Base-by-base conservation (phyloP, 306 rosid genomes). In the Casuarina cunninghamiana region DNA sequence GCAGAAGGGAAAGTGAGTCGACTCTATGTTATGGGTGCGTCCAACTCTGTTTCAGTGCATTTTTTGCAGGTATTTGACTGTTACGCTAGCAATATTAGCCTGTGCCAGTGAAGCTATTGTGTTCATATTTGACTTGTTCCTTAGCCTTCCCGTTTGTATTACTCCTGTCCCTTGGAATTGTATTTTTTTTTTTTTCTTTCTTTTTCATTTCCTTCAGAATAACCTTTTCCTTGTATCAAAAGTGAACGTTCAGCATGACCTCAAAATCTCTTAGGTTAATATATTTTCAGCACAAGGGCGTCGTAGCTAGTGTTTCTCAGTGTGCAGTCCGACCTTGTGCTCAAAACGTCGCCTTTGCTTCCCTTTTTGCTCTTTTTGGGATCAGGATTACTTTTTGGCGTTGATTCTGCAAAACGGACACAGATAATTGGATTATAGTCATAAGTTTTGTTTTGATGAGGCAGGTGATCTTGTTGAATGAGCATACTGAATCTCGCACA, bases 1-100 rank as follows among this genome's bases (percentile, higher is more conserved):
- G 86, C 89, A 49, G 97, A 92, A 75, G 97, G 89, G 53, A 94
- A 92, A 83, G 90, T 90, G 53, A 88, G 94, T 81, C 83, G 95
- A 39, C 76, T 94, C 37, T 94, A 92, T 77, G 93, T 89, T 69
- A 77, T 76, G 80, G 98, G 97, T 69, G 90, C 80, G 71, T 85
- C 88, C 54, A 91, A 89, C 75, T n/a, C 37, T 68, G 81, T 81
- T 57, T 83, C 91, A 79, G 83, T 87, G 26, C 89, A 89, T 75
- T 81, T 77, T 54, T 71, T 87, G 77, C 98, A 91, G 94, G 97
- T 94, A 87, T 54, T 63, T 50, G 50, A 26, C 61, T 44, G 74
- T 69, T 81, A 72, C 44, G 15, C 58, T 58, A 46, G 50, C 53
- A 77, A 72, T 32, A 48, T 74, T 54, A 61, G 43, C 17, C 48